phyloP scores from a whole-genome alignment of 352 stramenopile genomes.

The Thalassiosira delicatula region DNA sequence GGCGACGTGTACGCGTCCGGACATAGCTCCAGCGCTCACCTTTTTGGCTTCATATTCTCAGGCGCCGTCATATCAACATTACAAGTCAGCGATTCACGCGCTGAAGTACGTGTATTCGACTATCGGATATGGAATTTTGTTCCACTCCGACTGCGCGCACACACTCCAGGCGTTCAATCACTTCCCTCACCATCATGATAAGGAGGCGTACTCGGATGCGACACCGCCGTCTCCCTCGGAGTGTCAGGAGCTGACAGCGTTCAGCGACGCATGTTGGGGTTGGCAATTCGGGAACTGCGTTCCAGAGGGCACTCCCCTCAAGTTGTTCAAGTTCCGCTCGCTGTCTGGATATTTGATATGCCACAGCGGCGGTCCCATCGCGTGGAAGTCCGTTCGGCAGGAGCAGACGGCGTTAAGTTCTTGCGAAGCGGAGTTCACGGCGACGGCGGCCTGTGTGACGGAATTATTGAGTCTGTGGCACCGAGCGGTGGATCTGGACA shows the following conservation, averaged over 20 bases:
- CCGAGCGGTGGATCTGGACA: background rate
- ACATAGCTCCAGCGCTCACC: background rate
- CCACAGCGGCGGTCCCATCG: background rate
- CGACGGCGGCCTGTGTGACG: background rate
- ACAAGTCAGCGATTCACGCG: background rate
- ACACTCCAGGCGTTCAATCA: background rate
- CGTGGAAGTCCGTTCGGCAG: background rate
- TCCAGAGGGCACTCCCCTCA: no score
- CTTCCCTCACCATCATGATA: slow-evolving; percentile 8
- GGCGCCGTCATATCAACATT: background rate
- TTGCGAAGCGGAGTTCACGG: background rate
- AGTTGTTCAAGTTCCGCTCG: background rate
- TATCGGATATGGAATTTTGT: background rate
- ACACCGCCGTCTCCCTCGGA: background rate
- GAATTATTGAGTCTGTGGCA: background rate
- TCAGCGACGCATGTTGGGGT: slow-evolving; percentile 8
- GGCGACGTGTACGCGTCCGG: background rate
- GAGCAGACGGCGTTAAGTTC: background rate
- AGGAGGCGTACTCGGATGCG: slow-evolving; percentile 9
- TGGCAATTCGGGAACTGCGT: no score
- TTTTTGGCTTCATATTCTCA: slow-evolving; percentile 13
- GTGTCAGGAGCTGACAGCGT: background rate
- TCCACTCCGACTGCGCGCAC: background rate
- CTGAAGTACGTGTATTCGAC: background rate
- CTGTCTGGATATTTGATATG: background rate